Conservation (phyloP, 176 grass and related monocot species). For the Cenchrus fungigraminus region DNA sequence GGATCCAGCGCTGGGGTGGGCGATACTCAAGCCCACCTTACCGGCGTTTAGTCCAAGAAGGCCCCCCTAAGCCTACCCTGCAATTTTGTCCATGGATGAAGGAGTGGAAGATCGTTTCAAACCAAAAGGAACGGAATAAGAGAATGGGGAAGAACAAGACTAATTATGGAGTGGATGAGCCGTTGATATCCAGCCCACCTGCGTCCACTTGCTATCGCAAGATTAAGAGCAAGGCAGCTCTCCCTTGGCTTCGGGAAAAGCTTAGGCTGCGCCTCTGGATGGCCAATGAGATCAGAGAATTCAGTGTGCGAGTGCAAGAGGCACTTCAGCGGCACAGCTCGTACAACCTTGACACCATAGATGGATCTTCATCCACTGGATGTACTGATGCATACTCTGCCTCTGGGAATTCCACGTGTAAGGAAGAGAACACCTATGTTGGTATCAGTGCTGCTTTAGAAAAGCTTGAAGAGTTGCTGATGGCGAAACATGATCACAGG, state of each 20-base stretch:
- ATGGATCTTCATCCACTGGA: neutral
- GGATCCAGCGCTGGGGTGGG: too few species aligned
- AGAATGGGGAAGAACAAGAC: too few species aligned
- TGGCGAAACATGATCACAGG: neutral
- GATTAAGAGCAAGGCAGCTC: neutral
- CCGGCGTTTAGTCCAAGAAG: too few species aligned
- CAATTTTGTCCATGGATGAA: too few species aligned
- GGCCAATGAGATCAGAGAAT: slow-evolving; percentile 41
- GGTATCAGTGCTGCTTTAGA: neutral
- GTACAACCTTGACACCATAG: neutral
- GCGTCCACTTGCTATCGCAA: neutral
- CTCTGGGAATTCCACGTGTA: neutral
- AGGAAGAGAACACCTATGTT: neutral
- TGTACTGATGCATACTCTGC: neutral
- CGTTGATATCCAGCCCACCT: neutral
- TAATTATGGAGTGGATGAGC: too few species aligned
- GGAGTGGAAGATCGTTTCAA: too few species aligned
- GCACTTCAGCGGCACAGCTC: slow-evolving; percentile 10
- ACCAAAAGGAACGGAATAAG: too few species aligned
- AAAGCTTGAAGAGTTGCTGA: slow-evolving; percentile 1
- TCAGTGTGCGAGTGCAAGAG: slow-evolving; percentile 30
- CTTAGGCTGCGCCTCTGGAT: slow-evolving; percentile 38
- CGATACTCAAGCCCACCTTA: too few species aligned
- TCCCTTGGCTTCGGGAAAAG: neutral
- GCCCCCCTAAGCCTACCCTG: too few species aligned